Base-by-base conservation (phyloP, 1,284 basidiomycete species). In the Singerocomus rubriflavus region DNA sequence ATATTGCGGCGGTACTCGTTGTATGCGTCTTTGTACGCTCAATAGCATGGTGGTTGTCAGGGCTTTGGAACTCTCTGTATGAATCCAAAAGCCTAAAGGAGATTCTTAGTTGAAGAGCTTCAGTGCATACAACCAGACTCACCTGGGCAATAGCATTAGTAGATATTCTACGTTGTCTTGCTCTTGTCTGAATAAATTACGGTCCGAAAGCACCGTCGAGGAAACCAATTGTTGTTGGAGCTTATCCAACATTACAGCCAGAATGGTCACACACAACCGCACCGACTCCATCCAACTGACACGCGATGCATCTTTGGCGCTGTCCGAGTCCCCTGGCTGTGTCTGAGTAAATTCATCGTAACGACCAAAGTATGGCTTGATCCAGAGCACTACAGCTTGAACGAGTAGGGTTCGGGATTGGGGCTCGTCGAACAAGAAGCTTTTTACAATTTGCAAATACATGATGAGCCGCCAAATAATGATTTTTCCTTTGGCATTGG, bases 141-240 rank as follows among this genome's bases (percentile, higher is more conserved):
- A 89, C 91, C 84, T 84, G 0, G 96, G 94, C 33, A 98, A 70
- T 46, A 97, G 74, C n/a, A 88, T 84, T 25, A 98, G 69, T 43
- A 97, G 74, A 64, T 84, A 88, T 61, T 98, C 96, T 33, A 98
- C 81, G 62, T 97, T 97, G 61, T 97, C 93, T 65, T 96, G 90
- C 65, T 98, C 96, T 61, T 91, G 85, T 30, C 81, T 72, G 51
- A 85, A 76, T 9, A 82, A 70, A 46, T 74, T 73, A 16, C 80
- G 80, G 62, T 93, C 84, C 21, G 75, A 75, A 32, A 79, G 66
- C 30, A 91, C 80, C 9, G 72, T 70, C 2, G 88, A 86, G 41
- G 84, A 81, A 30, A 88, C 84, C 44, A 95, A 71, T 59, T 84
- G 85, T 58, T 87, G 81, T 66, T 96, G 92, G 12, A 98, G 73